These are phyloP conservation scores for Cordyceps javanica DNA, from an alignment of 2,329 filamentous ascomycete genomes.

Conservation along the genomic window DNA sequence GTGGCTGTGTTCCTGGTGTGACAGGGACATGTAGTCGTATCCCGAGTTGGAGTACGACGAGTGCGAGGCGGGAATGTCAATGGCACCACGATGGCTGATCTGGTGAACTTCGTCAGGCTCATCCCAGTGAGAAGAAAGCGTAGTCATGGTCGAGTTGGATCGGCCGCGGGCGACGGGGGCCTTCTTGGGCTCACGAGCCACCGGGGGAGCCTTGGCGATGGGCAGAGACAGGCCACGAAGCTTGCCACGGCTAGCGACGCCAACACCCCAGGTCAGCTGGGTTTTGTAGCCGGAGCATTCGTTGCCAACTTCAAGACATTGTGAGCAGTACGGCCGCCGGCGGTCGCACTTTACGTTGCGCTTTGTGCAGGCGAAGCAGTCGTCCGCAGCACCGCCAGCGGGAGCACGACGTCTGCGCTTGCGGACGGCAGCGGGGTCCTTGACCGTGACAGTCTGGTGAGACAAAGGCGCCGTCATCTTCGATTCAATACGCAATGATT, in stretches of 20 bases:
- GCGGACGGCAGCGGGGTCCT: slow-evolving; percentile 46
- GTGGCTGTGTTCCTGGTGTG: slow-evolving; percentile 35
- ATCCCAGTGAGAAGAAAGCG: slow-evolving; percentile 23
- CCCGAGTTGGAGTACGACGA: slow-evolving; percentile 20
- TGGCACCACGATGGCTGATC: slow-evolving; percentile 25
- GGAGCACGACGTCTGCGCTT: slow-evolving; percentile 84
- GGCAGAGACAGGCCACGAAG: slow-evolving; percentile 79
- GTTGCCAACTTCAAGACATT: slow-evolving; percentile 84
- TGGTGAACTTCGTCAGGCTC: slow-evolving; percentile 29
- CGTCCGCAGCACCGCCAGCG: slow-evolving; percentile 81
- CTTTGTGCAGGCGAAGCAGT: slow-evolving; percentile 91
- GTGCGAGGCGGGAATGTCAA: slow-evolving; percentile 29
- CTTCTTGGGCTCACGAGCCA: slow-evolving; percentile 45
- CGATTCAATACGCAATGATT: background rate
- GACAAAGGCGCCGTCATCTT: slow-evolving; percentile 45
- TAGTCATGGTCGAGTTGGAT: slow-evolving; percentile 37
- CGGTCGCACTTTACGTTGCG: slow-evolving; percentile 82
- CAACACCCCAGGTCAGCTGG: slow-evolving; percentile 92
- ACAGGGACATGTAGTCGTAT: slow-evolving; percentile 48
- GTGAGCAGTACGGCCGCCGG: slow-evolving; percentile 87
- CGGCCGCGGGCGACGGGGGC: slow-evolving; percentile 34
- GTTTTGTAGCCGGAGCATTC: slow-evolving; percentile 97
- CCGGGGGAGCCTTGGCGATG: slow-evolving; percentile 55
- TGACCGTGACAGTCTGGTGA: slow-evolving; percentile 38
- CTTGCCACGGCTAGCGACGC: slow-evolving; percentile 92